Evolutionary conservation across 2,329 filamentous ascomycete species (phyloP).

Genomic region (Scorias spongiosa): DNA sequence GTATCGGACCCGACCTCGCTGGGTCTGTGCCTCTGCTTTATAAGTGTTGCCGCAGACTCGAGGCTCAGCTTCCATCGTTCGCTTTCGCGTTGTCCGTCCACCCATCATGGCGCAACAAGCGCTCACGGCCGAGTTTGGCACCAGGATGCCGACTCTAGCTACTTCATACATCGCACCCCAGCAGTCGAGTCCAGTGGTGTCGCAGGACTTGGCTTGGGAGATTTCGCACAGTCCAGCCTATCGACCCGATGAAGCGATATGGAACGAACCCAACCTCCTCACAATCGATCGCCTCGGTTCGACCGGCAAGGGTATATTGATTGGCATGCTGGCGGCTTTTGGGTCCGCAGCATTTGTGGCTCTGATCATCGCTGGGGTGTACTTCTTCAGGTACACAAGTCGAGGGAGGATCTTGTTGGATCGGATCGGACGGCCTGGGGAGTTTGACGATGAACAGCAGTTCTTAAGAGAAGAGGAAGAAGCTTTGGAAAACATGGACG

Average conservation of each 20-base stretch:
- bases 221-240: not conserved
- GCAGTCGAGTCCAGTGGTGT: not conserved
- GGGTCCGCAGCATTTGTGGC: slow-evolving; percentile 78
- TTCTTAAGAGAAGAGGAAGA: slow-evolving; percentile 89
- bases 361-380: slow-evolving; percentile 64
- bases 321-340: slow-evolving; percentile 87
- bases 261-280: not conserved
- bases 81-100: no score
- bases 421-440: slow-evolving; percentile 79
- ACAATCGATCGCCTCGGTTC: not conserved
- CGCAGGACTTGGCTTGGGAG: not conserved
- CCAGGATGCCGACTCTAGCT: not conserved
- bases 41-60: no score
- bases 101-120: not conserved
- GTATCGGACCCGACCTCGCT: no score
- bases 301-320: slow-evolving; percentile 63
- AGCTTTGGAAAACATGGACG: slow-evolving; percentile 89
- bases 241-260: not conserved
- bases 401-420: slow-evolving; percentile 86
- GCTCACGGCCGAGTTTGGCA: not conserved
- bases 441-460: slow-evolving; percentile 95
- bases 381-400: slow-evolving; percentile 84
- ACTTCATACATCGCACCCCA: not conserved
- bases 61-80: no score
- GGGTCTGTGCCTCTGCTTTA: no score